These are phyloP conservation scores for Alternaria ventricosa DNA, from an alignment of 2,329 filamentous ascomycete species.

Conservation along the genomic window DNA sequence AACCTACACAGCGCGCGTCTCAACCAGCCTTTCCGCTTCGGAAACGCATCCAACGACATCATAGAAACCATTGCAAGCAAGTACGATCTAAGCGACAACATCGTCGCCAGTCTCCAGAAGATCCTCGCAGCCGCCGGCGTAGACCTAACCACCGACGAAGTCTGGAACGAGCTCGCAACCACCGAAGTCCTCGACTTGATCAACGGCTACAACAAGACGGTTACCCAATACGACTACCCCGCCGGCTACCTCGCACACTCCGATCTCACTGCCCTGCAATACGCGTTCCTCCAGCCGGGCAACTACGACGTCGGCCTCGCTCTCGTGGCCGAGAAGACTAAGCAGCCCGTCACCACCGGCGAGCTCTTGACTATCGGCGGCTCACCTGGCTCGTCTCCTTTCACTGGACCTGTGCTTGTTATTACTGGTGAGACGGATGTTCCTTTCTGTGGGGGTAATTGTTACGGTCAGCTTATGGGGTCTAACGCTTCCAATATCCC, in stretches of 20 bases:
- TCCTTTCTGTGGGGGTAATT: slow-evolving; percentile 69
- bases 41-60: slow-evolving; percentile 30
- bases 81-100: slow-evolving; percentile 16
- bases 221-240: slow-evolving; percentile 37
- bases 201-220: slow-evolving; percentile 38
- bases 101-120: slow-evolving; percentile 25
- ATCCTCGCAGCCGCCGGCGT: slow-evolving; percentile 24
- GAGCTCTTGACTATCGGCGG: slow-evolving; percentile 64
- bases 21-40: slow-evolving; percentile 52
- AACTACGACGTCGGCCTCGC: slow-evolving; percentile 64
- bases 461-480: slow-evolving; percentile 50
- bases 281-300: slow-evolving; percentile 56
- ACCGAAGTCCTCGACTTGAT: slow-evolving; percentile 42
- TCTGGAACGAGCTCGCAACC: slow-evolving; percentile 36
- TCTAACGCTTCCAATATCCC: slow-evolving; percentile 53
- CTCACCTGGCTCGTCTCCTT: slow-evolving; percentile 46
- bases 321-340: slow-evolving; percentile 52
- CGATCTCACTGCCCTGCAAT: slow-evolving; percentile 58
- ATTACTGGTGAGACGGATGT: slow-evolving; percentile 62
- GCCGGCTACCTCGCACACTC: slow-evolving; percentile 62
- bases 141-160: slow-evolving; percentile 21
- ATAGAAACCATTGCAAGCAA: slow-evolving; percentile 13
- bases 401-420: slow-evolving; percentile 63
- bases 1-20: slow-evolving; percentile 57
- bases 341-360: slow-evolving; percentile 64